A percentile compares a stretch with the other conserved stretches of the same genome.
Conservation (phyloP, 2,329 filamentous ascomycete species). For the Xenoacremonium recifei region DNA sequence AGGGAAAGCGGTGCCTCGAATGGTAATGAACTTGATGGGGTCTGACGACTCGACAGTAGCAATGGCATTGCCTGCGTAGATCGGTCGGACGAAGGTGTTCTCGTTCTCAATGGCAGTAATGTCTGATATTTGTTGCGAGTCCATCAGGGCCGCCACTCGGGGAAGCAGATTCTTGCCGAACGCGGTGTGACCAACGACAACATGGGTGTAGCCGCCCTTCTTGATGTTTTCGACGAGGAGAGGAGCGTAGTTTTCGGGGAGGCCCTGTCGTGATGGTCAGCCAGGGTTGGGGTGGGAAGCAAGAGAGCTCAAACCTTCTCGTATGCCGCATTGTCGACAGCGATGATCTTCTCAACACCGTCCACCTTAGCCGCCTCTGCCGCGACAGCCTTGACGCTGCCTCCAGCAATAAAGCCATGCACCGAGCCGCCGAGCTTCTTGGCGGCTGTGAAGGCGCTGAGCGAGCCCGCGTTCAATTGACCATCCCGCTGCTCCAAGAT, state of each 20-base stretch:
- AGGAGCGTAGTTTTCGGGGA: constrained; percentile 93
- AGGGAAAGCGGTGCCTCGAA: constrained; percentile 89
- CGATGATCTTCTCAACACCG: constrained; percentile 88
- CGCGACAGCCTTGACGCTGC: constrained; percentile 71
- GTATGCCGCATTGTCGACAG: constrained; percentile 84
- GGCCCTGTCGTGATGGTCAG: constrained; percentile 53
- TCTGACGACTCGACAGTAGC: constrained; percentile 92
- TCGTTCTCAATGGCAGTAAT: constrained; percentile 84
- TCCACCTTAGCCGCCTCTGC: constrained; percentile 85
- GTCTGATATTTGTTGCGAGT: constrained; percentile 91
- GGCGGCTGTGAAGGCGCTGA: constrained; percentile 83
- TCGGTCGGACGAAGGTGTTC: constrained; percentile 92
- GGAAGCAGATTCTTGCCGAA: constrained; percentile 97
- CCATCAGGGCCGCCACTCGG: constrained; percentile 84
- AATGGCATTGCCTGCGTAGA: constrained; percentile 97
- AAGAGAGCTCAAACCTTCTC: constrained; percentile 73
- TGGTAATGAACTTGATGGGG: constrained; percentile 81
- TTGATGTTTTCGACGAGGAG: constrained; percentile 95
- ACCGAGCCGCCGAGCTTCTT: constrained; percentile 82
- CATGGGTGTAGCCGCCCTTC: constrained; percentile 89
- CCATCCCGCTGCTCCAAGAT: constrained; percentile 92
- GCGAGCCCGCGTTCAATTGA: constrained; percentile 76
- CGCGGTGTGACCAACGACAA: constrained; percentile 86
- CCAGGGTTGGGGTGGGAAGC: neutral
- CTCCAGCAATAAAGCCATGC: constrained; percentile 84